These are phyloP conservation scores for Neocallimastix lanati DNA, from an alignment of 192 early-diverging fungal genomes.

Conservation along the genomic window DNA sequence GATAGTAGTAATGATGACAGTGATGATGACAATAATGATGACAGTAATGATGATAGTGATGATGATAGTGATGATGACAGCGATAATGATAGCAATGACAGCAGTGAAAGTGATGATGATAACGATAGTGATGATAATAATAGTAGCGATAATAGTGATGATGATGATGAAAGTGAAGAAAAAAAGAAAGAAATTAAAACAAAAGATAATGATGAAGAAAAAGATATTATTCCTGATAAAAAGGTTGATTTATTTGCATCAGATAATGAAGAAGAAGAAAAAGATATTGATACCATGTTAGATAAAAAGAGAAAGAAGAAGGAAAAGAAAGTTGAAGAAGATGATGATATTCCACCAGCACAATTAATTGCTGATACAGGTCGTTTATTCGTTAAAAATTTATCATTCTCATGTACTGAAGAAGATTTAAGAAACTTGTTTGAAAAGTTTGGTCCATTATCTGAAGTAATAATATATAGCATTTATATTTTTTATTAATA, in stretches of 20 bases:
- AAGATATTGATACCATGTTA: not conserved
- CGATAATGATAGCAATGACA: conserved; percentile 6
- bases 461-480: conserved; percentile 35
- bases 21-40: conserved; percentile 13
- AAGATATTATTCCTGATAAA: not conserved
- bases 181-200: conserved; percentile 14
- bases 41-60: conserved; percentile 6
- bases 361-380: conserved; percentile 83
- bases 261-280: not conserved
- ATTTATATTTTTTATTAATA: not conserved
- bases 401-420: conserved; percentile 74
- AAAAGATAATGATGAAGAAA: conserved; percentile 8
- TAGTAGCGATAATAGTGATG: conserved; percentile 13
- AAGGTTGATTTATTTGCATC: not conserved
- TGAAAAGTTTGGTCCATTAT: conserved; percentile 71
- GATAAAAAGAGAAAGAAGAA: not conserved
- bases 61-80: conserved; percentile 16
- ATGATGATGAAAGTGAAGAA: conserved; percentile 16
- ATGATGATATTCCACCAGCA: conserved; percentile 10
- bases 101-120: conserved; percentile 15
- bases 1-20: not conserved
- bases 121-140: conserved; percentile 11
- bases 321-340: conserved; percentile 9
- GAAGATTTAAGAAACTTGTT: conserved; percentile 71
- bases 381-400: conserved; percentile 81